These are phyloP conservation scores for Chrysanthemum seticuspe DNA, from an alignment of 129 eudicot species.

Conservation along the genomic window DNA sequence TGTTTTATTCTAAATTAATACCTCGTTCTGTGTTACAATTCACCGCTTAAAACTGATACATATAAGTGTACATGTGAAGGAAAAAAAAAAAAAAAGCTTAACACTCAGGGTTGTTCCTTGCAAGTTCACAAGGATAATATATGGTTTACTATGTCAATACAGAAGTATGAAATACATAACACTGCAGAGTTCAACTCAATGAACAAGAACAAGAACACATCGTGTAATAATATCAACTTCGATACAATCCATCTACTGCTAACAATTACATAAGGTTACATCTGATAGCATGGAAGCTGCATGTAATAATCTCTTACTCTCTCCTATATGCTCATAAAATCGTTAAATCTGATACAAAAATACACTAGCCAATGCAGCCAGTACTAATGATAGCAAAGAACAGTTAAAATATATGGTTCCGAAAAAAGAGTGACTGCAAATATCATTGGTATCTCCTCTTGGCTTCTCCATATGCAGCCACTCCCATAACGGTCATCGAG, in stretches of 20 bases:
- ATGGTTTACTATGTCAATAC: too few relatives aligned
- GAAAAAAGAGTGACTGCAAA: neutral
- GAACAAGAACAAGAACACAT: conserved; percentile 1
- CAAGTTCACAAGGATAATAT: neutral
- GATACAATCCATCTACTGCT: neutral
- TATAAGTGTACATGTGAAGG: too few relatives aligned
- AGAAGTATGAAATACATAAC: neutral
- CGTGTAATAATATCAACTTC: neutral
- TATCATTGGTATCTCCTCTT: conserved; percentile 70
- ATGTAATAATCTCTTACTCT: neutral
- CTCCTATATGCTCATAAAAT: conserved; percentile 19
- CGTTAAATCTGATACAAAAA: conserved; percentile 9
- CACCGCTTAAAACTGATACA: too few relatives aligned
- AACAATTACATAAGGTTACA: conserved; percentile 19
- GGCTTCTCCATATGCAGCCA: conserved; percentile 88
- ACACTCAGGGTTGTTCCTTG: neutral
- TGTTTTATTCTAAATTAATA: too few relatives aligned
- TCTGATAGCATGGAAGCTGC: conserved; percentile 4
- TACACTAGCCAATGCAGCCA: conserved; percentile 5
- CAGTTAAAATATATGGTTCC: neutral
- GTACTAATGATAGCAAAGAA: conserved; percentile 15
- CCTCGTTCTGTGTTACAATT: too few relatives aligned
- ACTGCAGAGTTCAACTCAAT: neutral
- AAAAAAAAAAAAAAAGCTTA: neutral
- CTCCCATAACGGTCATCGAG: conserved; percentile 90